Conservation (phyloP, 1,284 basidiomycete species). For the Sparassis latifolia region DNA sequence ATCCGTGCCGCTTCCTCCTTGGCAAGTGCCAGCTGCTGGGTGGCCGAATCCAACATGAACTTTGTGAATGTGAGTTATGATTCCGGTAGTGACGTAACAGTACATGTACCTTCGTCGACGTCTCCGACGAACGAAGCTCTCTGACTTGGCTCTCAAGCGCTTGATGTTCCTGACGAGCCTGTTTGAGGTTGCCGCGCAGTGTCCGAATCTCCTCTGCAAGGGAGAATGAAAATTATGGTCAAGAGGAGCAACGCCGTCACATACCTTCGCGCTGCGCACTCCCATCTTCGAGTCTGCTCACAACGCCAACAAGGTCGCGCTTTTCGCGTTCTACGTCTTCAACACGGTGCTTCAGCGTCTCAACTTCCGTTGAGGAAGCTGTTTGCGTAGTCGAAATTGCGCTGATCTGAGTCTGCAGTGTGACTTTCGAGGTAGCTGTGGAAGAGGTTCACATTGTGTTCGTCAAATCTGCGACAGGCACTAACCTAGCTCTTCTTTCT, state of each 20-base stretch:
- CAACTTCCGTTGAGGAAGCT: constrained; percentile 54
- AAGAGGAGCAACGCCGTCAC: constrained; percentile 2
- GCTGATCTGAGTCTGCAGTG: constrained; percentile 48
- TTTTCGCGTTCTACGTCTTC: constrained; percentile 77
- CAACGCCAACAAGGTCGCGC: constrained; percentile 66
- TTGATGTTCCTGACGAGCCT: constrained; percentile 69
- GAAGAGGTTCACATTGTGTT: background rate
- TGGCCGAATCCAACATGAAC: constrained; percentile 76
- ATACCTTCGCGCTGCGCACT: constrained; percentile 59
- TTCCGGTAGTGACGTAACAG: background rate
- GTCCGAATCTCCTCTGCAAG: constrained; percentile 59
- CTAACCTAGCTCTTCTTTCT: constrained; percentile 61
- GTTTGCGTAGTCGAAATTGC: constrained; percentile 47
- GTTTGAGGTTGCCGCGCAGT: constrained; percentile 62
- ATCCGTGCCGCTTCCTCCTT: constrained; percentile 66
- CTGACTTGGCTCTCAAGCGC: constrained; percentile 57
- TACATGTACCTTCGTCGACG: constrained; percentile 54
- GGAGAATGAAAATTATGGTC: constrained; percentile 2
- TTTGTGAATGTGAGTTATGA: constrained; percentile 22
- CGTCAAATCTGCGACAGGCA: constrained; percentile 5
- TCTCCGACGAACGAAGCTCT: constrained; percentile 63
- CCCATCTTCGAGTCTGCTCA: constrained; percentile 71
- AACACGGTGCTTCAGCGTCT: constrained; percentile 47
- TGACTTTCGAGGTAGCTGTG: constrained; percentile 44
- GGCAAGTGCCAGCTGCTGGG: constrained; percentile 72